Evolutionary conservation across 495 filamentous ascomycete species (phyloP).

Genomic region (Penicillium chermesinum): DNA sequence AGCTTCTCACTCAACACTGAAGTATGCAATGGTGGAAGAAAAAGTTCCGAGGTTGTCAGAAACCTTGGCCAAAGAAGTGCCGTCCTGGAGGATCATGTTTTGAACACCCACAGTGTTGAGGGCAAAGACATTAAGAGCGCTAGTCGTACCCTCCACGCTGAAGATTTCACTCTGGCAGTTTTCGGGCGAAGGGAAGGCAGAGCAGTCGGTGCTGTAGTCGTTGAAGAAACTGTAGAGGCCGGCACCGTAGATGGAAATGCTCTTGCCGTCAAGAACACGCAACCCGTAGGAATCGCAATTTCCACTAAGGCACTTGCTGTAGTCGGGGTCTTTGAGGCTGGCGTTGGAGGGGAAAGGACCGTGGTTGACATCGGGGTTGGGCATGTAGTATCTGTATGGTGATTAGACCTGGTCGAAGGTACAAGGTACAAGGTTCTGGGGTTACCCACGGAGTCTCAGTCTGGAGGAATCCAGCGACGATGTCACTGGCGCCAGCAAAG

Average conservation of each 20-base stretch:
- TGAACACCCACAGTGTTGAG: conserved; percentile 47
- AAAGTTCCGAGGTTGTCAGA: conserved; percentile 52
- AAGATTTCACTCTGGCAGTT: conserved; percentile 61
- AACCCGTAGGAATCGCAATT: conserved; percentile 65
- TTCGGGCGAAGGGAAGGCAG: conserved; percentile 39
- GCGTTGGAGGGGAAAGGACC: conserved; percentile 47
- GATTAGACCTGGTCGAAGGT: neutral
- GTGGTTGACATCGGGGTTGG: conserved; percentile 53
- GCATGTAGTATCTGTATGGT: conserved; percentile 52
- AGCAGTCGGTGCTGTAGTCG: conserved; percentile 46
- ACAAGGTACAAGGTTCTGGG: neutral
- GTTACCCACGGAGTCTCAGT: conserved; percentile 64
- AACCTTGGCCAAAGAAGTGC: conserved; percentile 42
- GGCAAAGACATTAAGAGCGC: conserved; percentile 37
- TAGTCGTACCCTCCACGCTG: conserved; percentile 43
- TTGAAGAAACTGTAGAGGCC: conserved; percentile 77
- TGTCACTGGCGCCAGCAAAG: conserved; percentile 59
- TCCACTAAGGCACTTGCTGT: conserved; percentile 41
- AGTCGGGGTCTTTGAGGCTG: conserved; percentile 56
- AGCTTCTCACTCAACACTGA: conserved; percentile 17
- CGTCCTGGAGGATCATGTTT: conserved; percentile 46
- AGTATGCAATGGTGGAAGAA: conserved; percentile 50
- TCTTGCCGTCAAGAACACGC: conserved; percentile 53
- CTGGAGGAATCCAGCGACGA: conserved; percentile 73
- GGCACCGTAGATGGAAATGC: conserved; percentile 62